Base-by-base conservation (phyloP, 352 stramenopile genomes). In the Phytophthora citricola region DNA sequence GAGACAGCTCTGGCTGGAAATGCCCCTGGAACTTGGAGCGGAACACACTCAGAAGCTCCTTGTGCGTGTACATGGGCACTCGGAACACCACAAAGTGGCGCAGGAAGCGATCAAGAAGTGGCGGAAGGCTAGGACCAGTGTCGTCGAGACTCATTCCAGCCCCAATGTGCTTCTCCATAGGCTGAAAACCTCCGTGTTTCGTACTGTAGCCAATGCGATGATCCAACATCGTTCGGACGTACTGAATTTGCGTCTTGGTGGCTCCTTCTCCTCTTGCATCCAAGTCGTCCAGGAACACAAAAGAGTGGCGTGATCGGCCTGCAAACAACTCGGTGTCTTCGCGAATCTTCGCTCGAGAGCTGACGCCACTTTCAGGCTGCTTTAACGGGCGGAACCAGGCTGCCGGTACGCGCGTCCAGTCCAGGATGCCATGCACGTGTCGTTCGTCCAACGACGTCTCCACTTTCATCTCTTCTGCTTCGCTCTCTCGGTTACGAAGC, bases 271-370 rank as follows among this genome's bases (percentile, higher is more conserved):
- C 49, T 52, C 55, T 69, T 39, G 49, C 46, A 9, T 69, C 41
- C 1, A 91, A 43, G 40, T 91, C 80, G 55, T 91, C 83, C 11
- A 91, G 9, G 52, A 91, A 91, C 4, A 90, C 56, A 34, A 84
- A 83, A 3, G 70, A 74, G 15, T 79, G 43, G 24, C 45, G 47
- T 4, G 66, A 53, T 17, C 51, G 51, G 4, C 66, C 29, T 5
- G 63, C 43, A 38, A 88, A 88, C 5, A 91, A 53, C 15, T 78
- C 31, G 1, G 67, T 46, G 34, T 90, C 81, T 54, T 86, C 75
- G 12, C 47, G 58, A 17, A 67, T 56, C 39, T 69, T 76, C 3
- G 57, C 66, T 56, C 70, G 59, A 22, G 59, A 69, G 41, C n/a
- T 26, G 11, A 15, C 20, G 5, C 5, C 32, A 58, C 14, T 26